A percentile compares a stretch with the other conserved stretches of the same genome.
These are phyloP conservation scores for Linum lewisii DNA, from an alignment of 345 rosid species.

Conservation along the genomic window DNA sequence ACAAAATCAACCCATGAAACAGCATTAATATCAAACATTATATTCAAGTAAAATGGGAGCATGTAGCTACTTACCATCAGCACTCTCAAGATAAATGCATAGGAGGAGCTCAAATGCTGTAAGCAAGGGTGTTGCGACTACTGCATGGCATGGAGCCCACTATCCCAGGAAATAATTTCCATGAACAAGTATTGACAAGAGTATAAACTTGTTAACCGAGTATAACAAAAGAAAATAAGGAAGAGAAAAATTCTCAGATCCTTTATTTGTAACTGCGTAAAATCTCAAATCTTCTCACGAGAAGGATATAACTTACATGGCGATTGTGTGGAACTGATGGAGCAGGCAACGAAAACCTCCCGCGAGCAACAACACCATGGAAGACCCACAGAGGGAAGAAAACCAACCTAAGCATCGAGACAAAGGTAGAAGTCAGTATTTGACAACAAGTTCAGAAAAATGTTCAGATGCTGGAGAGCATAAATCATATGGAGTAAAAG, in stretches of 20 bases:
- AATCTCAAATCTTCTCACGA: too few species aligned
- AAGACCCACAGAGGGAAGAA: slow-evolving; percentile 86
- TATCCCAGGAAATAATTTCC: slow-evolving; percentile 32
- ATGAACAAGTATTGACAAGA: slow-evolving; percentile 7
- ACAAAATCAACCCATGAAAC: not conserved
- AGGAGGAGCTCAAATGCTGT: slow-evolving; percentile 91
- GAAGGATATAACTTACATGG: slow-evolving; percentile 38
- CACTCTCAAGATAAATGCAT: slow-evolving; percentile 87
- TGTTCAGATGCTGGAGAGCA: not conserved
- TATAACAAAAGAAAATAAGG: not conserved
- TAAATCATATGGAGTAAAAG: not conserved
- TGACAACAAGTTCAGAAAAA: not conserved
- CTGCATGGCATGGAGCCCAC: slow-evolving; percentile 99
- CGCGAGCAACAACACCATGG: slow-evolving; percentile 89
- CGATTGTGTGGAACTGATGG: slow-evolving; percentile 88
- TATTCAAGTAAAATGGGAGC: slow-evolving; percentile 6
- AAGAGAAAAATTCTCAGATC: not conserved
- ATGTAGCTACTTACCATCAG: slow-evolving; percentile 37
- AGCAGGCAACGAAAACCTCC: slow-evolving; percentile 96
- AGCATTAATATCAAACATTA: not conserved
- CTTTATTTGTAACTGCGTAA: too few species aligned
- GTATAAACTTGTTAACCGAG: not conserved
- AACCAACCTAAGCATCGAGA: slow-evolving; percentile 46
- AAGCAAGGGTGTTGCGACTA: slow-evolving; percentile 87
- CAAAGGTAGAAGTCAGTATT: slow-evolving; percentile 5